phyloP scores from a whole-genome alignment of 306 rosid genomes.

The Hippophae rhamnoides region DNA sequence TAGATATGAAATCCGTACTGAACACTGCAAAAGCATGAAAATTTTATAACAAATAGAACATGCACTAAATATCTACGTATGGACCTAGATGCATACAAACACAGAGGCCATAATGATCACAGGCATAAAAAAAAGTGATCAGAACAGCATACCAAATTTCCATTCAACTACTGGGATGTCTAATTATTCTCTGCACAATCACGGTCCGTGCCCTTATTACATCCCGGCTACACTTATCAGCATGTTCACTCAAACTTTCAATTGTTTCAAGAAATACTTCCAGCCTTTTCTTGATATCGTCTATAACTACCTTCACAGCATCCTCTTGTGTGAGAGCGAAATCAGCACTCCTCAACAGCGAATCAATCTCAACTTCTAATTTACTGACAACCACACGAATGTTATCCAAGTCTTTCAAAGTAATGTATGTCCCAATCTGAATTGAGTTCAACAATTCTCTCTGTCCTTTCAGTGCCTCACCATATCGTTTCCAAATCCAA shows the following conservation, averaged over 20 bases:
- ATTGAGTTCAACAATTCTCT: conserved; percentile 47
- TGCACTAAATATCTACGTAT: no score
- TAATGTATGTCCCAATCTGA: conserved; percentile 37
- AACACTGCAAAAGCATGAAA: no score
- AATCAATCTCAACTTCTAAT: conserved; percentile 39
- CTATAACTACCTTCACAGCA: conserved; percentile 53
- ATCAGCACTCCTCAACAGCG: conserved; percentile 41
- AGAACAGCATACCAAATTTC: conserved; percentile 19
- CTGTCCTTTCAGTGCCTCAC: conserved; percentile 40
- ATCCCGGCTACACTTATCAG: conserved; percentile 49
- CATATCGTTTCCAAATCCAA: conserved; percentile 51
- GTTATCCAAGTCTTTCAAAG: conserved; percentile 54
- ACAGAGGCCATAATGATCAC: neutral
- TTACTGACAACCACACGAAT: conserved; percentile 39
- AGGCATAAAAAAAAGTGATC: conserved; percentile 12
- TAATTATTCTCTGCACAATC: conserved; percentile 48
- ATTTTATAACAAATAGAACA: no score
- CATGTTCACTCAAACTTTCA: conserved; percentile 50
- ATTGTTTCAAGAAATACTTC: conserved; percentile 41
- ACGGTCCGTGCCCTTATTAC: conserved; percentile 63
- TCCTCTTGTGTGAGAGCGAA: conserved; percentile 70
- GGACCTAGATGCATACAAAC: no score
- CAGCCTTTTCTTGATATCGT: conserved; percentile 73
- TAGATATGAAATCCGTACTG: no score
- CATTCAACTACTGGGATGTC: conserved; percentile 25